phyloP scores from a whole-genome alignment of 495 filamentous ascomycete genomes.

The Penicillium psychrofluorescens region DNA sequence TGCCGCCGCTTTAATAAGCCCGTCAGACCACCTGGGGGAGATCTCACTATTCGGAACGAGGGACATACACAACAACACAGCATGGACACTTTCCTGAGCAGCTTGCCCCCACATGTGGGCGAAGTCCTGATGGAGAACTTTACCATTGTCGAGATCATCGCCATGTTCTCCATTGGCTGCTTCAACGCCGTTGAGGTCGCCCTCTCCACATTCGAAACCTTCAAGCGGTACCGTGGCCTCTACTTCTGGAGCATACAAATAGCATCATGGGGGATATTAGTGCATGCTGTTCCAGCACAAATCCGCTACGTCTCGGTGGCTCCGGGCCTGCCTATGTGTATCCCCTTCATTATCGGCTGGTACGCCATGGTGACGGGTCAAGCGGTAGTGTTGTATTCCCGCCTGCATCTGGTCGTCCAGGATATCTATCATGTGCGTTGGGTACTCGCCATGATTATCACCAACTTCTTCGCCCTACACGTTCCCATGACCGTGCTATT shows the following conservation, averaged over 20 bases:
- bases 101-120: conserved; percentile 2
- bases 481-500: conserved; percentile 46
- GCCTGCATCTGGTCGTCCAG: conserved; percentile 53
- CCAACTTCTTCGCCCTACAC: conserved; percentile 42
- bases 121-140: conserved; percentile 6
- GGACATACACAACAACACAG: not conserved
- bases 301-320: conserved; percentile 39
- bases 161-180: conserved; percentile 8
- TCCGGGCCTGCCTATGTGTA: conserved; percentile 27
- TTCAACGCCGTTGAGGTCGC: conserved; percentile 31
- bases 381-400: conserved; percentile 59
- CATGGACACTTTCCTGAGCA: conserved; percentile 10
- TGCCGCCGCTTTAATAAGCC: no score
- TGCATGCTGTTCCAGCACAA: conserved; percentile 48
- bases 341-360: conserved; percentile 47
- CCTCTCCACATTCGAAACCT: conserved; percentile 26
- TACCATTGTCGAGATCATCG: conserved; percentile 1
- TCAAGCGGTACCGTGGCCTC: conserved; percentile 27
- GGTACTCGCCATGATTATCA: conserved; percentile 49
- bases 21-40: no score
- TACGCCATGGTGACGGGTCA: conserved; percentile 57
- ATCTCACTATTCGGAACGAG: no score
- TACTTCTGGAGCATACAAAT: conserved; percentile 45
- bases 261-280: conserved; percentile 31
- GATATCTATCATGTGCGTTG: conserved; percentile 35